A percentile compares a stretch with the other conserved stretches of the same genome.
phyloP scores from a whole-genome alignment of 2,329 filamentous ascomycete genomes.

The Tolypocladium tundrense region DNA sequence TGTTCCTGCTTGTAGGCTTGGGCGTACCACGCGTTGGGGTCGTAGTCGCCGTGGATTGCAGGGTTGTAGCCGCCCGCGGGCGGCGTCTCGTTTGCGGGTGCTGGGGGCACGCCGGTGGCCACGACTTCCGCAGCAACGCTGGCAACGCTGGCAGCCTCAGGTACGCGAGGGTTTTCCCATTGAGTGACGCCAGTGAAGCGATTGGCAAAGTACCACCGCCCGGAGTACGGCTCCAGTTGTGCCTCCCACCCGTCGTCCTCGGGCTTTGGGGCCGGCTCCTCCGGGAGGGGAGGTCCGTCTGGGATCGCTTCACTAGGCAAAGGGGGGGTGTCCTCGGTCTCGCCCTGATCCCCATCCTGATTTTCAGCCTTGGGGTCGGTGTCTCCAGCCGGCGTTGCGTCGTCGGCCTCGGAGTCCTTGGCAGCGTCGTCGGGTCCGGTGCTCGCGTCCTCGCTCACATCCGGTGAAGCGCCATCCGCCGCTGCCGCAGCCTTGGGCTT shows the following conservation, averaged over 20 bases:
- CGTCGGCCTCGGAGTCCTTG: neutral
- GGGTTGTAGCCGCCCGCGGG: conserved; percentile 80
- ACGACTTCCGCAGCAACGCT: conserved; percentile 13
- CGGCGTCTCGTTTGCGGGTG: conserved; percentile 23
- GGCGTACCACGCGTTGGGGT: conserved; percentile 92
- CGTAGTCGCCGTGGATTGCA: conserved; percentile 91
- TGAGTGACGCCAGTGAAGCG: conserved; percentile 64
- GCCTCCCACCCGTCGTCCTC: conserved; percentile 72
- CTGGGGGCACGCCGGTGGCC: conserved; percentile 18
- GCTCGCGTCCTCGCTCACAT: neutral
- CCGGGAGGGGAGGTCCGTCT: conserved; percentile 28
- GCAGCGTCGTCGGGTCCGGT: neutral
- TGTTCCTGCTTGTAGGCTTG: conserved; percentile 36
- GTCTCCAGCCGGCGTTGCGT: conserved; percentile 1
- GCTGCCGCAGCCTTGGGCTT: conserved; percentile 6
- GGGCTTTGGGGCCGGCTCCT: conserved; percentile 35
- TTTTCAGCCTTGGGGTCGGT: conserved; percentile 1
- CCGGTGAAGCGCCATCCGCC: neutral
- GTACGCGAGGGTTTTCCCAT: conserved; percentile 78
- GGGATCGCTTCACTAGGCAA: conserved; percentile 23
- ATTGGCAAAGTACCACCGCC: conserved; percentile 79
- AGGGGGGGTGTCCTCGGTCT: conserved; percentile 18
- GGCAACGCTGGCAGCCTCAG: conserved; percentile 25
- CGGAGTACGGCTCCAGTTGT: conserved; percentile 59
- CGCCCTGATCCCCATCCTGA: conserved; percentile 2